phyloP scores from a whole-genome alignment of 2,329 filamentous ascomycete species.

The Penicillium occitanis region DNA sequence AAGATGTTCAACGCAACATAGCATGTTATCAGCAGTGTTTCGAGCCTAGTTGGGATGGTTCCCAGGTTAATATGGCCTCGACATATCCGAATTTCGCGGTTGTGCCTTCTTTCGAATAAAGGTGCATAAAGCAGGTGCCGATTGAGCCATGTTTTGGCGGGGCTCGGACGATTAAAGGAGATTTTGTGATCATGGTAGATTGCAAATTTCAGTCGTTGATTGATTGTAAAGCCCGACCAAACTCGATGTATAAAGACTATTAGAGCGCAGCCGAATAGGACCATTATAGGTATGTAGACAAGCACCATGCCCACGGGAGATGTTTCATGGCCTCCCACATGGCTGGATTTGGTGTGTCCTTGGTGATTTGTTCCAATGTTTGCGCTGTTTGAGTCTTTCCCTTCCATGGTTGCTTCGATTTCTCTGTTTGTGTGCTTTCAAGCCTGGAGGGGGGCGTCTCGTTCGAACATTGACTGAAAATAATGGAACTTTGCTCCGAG shows the following conservation, averaged over 20 bases:
- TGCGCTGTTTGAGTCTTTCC: neutral
- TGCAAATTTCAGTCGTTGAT: slow-evolving; percentile 6
- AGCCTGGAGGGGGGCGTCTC: neutral
- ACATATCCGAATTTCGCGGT: slow-evolving; percentile 29
- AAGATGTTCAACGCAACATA: slow-evolving; percentile 33
- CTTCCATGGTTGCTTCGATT: neutral
- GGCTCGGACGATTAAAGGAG: slow-evolving; percentile 11
- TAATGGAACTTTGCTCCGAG: neutral
- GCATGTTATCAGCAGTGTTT: slow-evolving; percentile 30
- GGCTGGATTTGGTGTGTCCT: neutral
- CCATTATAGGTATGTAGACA: slow-evolving; percentile 18
- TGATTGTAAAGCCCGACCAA: neutral
- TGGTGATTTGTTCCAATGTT: neutral
- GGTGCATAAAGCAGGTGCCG: slow-evolving; percentile 34
- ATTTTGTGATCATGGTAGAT: neutral
- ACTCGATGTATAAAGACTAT: slow-evolving; percentile 10
- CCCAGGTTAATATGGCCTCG: slow-evolving; percentile 29
- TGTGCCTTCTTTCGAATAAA: slow-evolving; percentile 30
- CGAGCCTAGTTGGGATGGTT: slow-evolving; percentile 32
- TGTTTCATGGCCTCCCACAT: neutral
- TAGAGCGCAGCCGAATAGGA: neutral
- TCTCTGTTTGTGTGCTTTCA: neutral
- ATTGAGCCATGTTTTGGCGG: slow-evolving; percentile 9
- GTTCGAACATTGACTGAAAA: neutral
- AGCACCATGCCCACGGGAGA: slow-evolving; percentile 8